Evolutionary conservation across 306 rosid species (phyloP).

Genomic region (Vigna reflexopilosa): DNA sequence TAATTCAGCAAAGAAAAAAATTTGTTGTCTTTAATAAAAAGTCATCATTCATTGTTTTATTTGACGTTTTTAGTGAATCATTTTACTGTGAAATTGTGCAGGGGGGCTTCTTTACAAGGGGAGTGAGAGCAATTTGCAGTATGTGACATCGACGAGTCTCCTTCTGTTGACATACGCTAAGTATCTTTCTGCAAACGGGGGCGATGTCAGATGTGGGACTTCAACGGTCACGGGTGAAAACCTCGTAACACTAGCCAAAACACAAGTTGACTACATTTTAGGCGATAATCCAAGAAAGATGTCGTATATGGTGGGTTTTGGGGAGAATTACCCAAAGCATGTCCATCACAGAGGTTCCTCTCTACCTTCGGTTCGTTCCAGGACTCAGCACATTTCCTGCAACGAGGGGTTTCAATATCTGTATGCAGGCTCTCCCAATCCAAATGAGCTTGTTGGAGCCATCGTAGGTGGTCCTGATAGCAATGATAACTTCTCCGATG

Average conservation of each 20-base stretch:
- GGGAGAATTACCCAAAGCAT: slow-evolving; percentile 65
- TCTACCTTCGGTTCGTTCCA: slow-evolving; percentile 60
- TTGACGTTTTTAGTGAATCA: too few species aligned
- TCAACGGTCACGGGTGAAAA: slow-evolving; percentile 54
- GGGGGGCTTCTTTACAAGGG: slow-evolving; percentile 79
- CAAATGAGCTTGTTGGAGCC: slow-evolving; percentile 80
- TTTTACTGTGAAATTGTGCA: slow-evolving; percentile 31
- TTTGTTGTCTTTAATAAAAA: too few species aligned
- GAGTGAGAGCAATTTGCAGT: slow-evolving; percentile 87
- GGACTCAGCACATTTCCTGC: slow-evolving; percentile 57
- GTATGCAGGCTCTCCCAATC: slow-evolving; percentile 64
- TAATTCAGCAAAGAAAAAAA: too few species aligned
- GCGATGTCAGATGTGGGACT: slow-evolving; percentile 54
- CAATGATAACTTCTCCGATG: slow-evolving; percentile 69
- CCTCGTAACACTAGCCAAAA: slow-evolving; percentile 62
- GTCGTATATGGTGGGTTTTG: slow-evolving; percentile 93
- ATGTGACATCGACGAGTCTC: slow-evolving; percentile 71
- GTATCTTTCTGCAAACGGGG: slow-evolving; percentile 57
- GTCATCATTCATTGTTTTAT: too few species aligned
- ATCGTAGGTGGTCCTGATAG: slow-evolving; percentile 92
- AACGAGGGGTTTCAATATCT: slow-evolving; percentile 66
- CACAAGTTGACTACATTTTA: slow-evolving; percentile 83
- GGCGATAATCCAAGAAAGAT: slow-evolving; percentile 74
- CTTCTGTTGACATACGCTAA: slow-evolving; percentile 70
- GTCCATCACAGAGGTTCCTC: slow-evolving; percentile 90